Base-by-base conservation (phyloP, 2,329 filamentous ascomycete genomes). In the Beauveria asiatica region DNA sequence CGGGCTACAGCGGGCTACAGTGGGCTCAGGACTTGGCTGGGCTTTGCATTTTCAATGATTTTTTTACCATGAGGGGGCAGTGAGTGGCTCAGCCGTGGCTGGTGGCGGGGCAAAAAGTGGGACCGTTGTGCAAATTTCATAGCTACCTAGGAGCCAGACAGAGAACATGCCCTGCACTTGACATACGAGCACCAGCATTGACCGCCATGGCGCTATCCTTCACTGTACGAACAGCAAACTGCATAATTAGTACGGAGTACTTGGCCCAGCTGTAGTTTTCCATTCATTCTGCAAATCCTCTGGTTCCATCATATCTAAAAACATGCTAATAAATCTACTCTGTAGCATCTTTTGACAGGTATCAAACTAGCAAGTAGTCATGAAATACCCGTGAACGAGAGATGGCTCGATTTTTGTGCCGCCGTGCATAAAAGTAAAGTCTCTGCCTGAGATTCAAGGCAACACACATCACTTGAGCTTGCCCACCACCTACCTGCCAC, bases 51-150 rank as follows among this genome's bases (percentile, higher is more conserved):
- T 51, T 51, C 5, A 17, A 16, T 7, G 13, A 8, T 13, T 37
- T 23, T 23, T 46, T 23, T 21, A 10, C 44, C 23, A 23, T 16
- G 5, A 30, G 46, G n/a, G 52, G 25, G 10, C 42, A 39, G 7
- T 37, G 25, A 56, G 30, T 57, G 54, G 54, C 54, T 57, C 11
- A 33, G 13, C 19, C 10, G 54, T 48, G 54, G 44, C 54, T 39
- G 13, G 44, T 48, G 54, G 54, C 54, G 54, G 54, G 54, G 54
- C 54, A 49, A 57, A 45, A 27, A 45, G 27, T 16, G 54, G 44
- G 48, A 19, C 21, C 13, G 16, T 49, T 49, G 45, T 49, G 44
- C 21, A 57, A 53, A 56, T 45, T 46, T 46, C 25, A 11, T 33
- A 30, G 9, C 8, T 27, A 30, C 6, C 8, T 8, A 27, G 25